Conservation (phyloP, 352 stramenopile species). For the Globisporangium okanoganense region DNA sequence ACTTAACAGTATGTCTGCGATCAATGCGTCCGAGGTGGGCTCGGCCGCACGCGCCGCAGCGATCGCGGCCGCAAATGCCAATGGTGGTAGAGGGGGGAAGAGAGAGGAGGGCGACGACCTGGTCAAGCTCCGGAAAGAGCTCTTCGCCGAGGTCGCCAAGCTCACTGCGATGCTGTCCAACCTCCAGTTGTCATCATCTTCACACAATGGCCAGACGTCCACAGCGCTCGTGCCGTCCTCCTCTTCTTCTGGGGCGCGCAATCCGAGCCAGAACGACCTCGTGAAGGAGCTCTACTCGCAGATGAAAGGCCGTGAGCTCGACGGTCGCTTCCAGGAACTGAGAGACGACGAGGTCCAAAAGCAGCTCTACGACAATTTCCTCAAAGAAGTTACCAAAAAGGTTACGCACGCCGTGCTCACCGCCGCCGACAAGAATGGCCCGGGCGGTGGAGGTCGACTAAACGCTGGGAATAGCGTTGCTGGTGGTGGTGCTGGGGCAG, state of each 20-base stretch:
- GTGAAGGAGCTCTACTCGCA: slow-evolving; percentile 53
- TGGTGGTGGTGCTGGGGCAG: slow-evolving; percentile 20
- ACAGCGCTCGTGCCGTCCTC: slow-evolving; percentile 7
- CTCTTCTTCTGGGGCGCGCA: slow-evolving; percentile 11
- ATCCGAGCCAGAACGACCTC: slow-evolving; percentile 30
- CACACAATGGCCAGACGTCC: slow-evolving; percentile 3
- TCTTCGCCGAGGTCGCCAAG: slow-evolving; percentile 52
- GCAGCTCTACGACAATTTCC: slow-evolving; percentile 66
- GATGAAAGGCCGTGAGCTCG: slow-evolving; percentile 50
- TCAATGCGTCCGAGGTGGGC: slow-evolving; percentile 21
- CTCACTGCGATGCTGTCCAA: slow-evolving; percentile 24
- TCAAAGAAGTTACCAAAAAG: slow-evolving; percentile 80
- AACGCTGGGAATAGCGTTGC: slow-evolving; percentile 10
- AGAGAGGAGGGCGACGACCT: slow-evolving; percentile 29
- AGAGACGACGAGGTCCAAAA: slow-evolving; percentile 37
- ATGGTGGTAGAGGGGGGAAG: background rate
- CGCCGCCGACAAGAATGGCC: slow-evolving; percentile 34
- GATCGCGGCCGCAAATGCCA: background rate
- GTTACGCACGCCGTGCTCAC: slow-evolving; percentile 54
- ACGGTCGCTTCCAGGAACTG: slow-evolving; percentile 38
- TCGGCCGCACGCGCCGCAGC: slow-evolving; percentile 1
- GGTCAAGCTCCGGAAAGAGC: slow-evolving; percentile 41
- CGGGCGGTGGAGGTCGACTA: slow-evolving; percentile 1
- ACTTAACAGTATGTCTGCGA: slow-evolving; percentile 27
- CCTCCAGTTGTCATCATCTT: slow-evolving; percentile 14